Conservation (phyloP, 192 early-diverging fungal species). For the Powellomyces hirtus region DNA sequence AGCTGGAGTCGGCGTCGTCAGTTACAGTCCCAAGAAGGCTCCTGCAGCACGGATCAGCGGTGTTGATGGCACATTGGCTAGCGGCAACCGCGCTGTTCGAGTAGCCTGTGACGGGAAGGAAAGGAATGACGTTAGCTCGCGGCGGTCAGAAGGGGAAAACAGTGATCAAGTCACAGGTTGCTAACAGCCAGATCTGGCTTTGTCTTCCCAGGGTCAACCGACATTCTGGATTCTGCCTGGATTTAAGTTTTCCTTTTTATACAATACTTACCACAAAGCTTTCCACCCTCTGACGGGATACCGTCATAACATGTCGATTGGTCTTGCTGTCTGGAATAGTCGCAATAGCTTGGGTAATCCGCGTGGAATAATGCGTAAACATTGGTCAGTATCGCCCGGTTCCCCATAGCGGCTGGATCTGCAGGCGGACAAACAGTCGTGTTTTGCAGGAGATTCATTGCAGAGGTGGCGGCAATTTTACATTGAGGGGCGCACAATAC, state of each 20-base stretch:
- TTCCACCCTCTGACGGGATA: not conserved
- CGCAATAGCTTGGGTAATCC: not conserved
- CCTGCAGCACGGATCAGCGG: constrained; percentile 3
- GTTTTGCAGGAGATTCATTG: not conserved
- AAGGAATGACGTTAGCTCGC: not conserved
- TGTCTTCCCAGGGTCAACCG: too few species aligned
- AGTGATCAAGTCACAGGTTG: too few species aligned
- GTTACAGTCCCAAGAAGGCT: not conserved
- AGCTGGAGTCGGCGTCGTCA: not conserved
- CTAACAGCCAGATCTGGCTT: too few species aligned
- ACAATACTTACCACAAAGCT: not conserved
- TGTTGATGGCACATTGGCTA: not conserved
- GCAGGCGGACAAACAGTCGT: constrained; percentile 5
- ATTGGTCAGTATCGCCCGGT: not conserved
- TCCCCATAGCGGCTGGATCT: too few species aligned
- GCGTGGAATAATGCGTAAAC: not conserved
- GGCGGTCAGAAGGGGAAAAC: too few species aligned
- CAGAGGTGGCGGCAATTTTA: not conserved
- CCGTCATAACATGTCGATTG: not conserved
- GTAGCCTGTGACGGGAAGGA: not conserved
- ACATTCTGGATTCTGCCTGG: too few species aligned
- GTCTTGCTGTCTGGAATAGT: not conserved
- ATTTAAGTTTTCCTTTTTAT: not conserved
- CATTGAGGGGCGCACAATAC: not conserved
- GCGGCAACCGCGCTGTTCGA: not conserved